phyloP scores from a whole-genome alignment of 352 stramenopile species.

The Phytophthora palmivora region DNA sequence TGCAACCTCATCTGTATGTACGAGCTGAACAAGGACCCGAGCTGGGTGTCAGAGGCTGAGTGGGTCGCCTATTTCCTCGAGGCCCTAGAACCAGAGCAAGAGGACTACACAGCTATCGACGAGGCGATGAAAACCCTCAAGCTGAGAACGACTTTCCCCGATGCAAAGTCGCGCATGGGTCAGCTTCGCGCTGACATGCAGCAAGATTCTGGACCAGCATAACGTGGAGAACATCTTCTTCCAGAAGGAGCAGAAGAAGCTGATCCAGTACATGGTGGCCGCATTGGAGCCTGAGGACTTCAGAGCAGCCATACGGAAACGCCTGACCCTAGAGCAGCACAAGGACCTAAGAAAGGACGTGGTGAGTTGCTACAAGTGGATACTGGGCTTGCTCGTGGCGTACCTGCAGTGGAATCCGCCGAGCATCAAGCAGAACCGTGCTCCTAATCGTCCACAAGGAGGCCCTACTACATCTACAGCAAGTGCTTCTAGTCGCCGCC shows the following conservation, averaged over 20 bases:
- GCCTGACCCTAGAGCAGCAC: neutral
- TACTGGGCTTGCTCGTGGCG: no score
- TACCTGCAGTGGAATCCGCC: no score
- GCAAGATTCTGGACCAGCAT: slow-evolving; percentile 8
- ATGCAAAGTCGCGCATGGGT: slow-evolving; percentile 6
- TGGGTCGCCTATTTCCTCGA: slow-evolving; percentile 10
- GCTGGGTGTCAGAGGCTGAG: slow-evolving; percentile 11
- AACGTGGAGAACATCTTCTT: slow-evolving; percentile 11
- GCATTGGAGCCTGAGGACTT: neutral
- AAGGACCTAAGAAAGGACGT: neutral
- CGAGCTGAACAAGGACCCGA: slow-evolving; percentile 4
- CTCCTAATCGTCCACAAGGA: no score
- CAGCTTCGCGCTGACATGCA: slow-evolving; percentile 11
- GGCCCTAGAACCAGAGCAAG: no score
- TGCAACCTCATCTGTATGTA: no score
- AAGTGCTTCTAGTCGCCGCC: neutral
- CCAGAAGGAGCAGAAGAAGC: slow-evolving; percentile 5
- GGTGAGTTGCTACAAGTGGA: no score
- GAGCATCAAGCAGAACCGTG: no score
- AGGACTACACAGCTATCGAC: no score
- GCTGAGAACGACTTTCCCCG: slow-evolving; percentile 4
- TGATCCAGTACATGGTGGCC: neutral
- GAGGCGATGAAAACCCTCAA: slow-evolving; percentile 12
- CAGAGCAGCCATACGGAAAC: neutral
- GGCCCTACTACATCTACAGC: neutral